Percentiles rank a stretch among this genome's conserved stretches.
phyloP scores from a whole-genome alignment of 2,329 filamentous ascomycete species.

The Ascochyta fabae region DNA sequence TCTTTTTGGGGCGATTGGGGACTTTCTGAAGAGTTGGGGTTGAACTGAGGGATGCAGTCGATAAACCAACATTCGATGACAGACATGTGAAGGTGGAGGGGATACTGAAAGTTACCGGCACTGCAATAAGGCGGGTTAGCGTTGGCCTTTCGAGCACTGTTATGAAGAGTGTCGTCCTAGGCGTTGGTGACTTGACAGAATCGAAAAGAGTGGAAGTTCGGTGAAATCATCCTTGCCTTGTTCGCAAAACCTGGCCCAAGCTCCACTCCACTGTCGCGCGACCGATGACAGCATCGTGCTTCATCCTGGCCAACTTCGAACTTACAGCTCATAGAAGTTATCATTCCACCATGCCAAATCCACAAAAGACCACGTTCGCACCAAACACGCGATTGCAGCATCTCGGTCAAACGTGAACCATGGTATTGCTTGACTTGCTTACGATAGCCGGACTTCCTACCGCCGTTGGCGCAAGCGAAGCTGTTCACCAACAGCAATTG shows the following conservation, averaged over 20 bases:
- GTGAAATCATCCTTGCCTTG: neutral
- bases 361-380: neutral
- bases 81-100: too few relatives aligned
- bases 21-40: too few relatives aligned
- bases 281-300: conserved; percentile 37
- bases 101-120: too few relatives aligned
- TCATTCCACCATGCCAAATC: conserved; percentile 10
- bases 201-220: neutral
- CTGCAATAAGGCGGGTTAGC: too few relatives aligned
- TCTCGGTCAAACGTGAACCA: neutral
- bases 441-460: conserved; percentile 54
- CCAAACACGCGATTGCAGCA: neutral
- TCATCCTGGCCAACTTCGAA: conserved; percentile 20
- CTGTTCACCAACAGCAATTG: conserved; percentile 56
- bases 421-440: conserved; percentile 38
- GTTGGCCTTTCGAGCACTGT: too few relatives aligned
- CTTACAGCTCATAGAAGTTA: conserved; percentile 21
- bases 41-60: too few relatives aligned
- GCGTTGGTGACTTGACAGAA: neutral
- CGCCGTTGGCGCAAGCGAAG: conserved; percentile 58
- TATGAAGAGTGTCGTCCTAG: neutral
- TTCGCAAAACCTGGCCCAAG: neutral
- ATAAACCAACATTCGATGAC: too few relatives aligned
- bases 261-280: conserved; percentile 18
- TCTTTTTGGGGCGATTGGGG: too few relatives aligned